Percentiles rank a stretch among this genome's conserved stretches.
These are phyloP conservation scores for Gastrolobium villosum DNA, from an alignment of 306 rosid genomes.

Conservation along the genomic window DNA sequence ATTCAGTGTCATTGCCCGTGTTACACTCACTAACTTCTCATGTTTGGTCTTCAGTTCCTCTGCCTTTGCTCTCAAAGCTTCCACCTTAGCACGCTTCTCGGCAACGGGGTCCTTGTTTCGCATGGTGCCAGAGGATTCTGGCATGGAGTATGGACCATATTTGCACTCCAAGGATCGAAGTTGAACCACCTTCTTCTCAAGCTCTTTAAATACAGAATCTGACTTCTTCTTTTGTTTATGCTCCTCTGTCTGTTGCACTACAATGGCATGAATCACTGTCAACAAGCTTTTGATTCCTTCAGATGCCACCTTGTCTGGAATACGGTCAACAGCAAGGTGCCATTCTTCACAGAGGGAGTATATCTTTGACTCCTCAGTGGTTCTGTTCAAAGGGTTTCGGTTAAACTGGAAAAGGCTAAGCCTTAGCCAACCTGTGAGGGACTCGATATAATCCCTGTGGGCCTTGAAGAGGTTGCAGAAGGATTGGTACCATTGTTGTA, in stretches of 20 bases:
- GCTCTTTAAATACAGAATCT: constrained; percentile 75
- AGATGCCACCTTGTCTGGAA: constrained; percentile 89
- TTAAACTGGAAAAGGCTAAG: constrained; percentile 86
- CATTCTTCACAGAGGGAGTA: constrained; percentile 91
- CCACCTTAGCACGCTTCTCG: constrained; percentile 83
- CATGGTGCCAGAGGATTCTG: constrained; percentile 49
- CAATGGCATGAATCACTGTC: constrained; percentile 85
- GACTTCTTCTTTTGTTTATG: constrained; percentile 82
- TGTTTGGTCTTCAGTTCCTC: constrained; percentile 87
- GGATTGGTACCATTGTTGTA: constrained; percentile 93
- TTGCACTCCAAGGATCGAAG: constrained; percentile 83
- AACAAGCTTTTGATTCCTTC: constrained; percentile 95
- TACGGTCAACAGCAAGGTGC: constrained; percentile 82
- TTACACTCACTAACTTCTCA: constrained; percentile 79
- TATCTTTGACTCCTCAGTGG: constrained; percentile 76
- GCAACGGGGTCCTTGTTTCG: constrained; percentile 65
- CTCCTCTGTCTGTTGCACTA: constrained; percentile 89
- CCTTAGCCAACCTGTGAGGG: constrained; percentile 94
- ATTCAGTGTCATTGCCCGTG: constrained; percentile 89
- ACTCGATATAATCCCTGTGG: constrained; percentile 82
- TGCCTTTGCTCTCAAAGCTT: constrained; percentile 69
- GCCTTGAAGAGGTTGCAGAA: constrained; percentile 85
- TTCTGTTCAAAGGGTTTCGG: constrained; percentile 64
- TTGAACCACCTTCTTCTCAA: constrained; percentile 79
- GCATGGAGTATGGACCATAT: constrained; percentile 72